Evolutionary conservation across 208 protist genomes (phyloP).

Genomic region (Leishmania aethiopica): DNA sequence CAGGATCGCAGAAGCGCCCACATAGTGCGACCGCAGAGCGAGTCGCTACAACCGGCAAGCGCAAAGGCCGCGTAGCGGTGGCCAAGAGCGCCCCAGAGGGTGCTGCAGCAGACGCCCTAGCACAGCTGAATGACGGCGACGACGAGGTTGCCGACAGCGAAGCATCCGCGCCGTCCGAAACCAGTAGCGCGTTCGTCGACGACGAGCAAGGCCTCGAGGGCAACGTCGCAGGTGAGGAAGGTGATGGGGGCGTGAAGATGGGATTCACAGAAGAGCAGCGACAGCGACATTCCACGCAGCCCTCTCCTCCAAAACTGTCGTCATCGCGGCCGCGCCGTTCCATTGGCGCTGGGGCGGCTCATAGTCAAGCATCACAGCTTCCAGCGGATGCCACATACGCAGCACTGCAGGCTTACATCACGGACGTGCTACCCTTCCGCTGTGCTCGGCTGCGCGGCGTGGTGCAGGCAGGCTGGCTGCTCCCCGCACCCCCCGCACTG

Average conservation of each 20-base stretch:
- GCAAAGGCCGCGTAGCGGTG: background rate
- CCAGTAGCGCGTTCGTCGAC: background rate
- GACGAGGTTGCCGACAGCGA: constrained; percentile 2
- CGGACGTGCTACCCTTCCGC: constrained; percentile 28
- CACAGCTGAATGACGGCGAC: background rate
- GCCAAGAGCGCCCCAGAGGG: background rate
- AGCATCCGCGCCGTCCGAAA: background rate
- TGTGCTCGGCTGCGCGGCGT: constrained; percentile 47
- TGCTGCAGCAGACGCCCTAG: background rate
- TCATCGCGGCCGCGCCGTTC: background rate
- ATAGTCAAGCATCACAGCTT: background rate
- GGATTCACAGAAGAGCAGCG: background rate
- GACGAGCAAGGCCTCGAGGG: background rate
- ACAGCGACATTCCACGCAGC: background rate
- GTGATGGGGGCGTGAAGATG: background rate
- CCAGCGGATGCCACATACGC: constrained; percentile 22
- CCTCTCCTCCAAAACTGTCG: background rate
- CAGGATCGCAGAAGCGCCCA: background rate
- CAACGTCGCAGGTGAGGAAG: constrained; percentile 3
- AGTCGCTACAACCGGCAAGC: background rate
- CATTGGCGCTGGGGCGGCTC: background rate
- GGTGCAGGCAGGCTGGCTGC: constrained; percentile 60
- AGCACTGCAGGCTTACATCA: constrained; percentile 22
- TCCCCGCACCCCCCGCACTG: constrained; percentile 39
- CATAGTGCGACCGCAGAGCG: background rate